Percentiles rank a stretch among this genome's conserved stretches.
Evolutionary conservation across 2,329 filamentous ascomycete species (phyloP).

Genomic region (Epichloe coenophiala): DNA sequence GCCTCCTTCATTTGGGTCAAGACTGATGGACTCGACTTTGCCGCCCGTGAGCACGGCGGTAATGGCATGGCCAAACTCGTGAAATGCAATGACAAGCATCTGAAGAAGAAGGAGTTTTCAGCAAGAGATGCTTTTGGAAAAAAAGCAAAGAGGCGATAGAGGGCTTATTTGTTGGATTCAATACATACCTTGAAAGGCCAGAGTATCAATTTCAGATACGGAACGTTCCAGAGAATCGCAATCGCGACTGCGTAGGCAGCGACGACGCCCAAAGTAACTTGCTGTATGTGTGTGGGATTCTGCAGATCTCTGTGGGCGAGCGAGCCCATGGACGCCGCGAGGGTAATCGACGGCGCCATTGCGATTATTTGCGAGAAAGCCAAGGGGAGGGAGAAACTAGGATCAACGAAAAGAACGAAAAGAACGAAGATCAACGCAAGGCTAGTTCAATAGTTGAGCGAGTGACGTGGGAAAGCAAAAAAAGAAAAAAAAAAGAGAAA

Average conservation of each 20-base stretch:
- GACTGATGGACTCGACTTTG: constrained; percentile 57
- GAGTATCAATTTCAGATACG: constrained; percentile 58
- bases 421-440: no score
- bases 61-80: constrained; percentile 67
- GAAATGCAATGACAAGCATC: constrained; percentile 77
- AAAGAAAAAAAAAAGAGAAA: no score
- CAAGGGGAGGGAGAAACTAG: neutral
- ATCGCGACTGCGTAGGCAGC: constrained; percentile 60
- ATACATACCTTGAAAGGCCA: constrained; percentile 63
- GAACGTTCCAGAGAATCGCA: constrained; percentile 66
- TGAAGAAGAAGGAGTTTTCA: constrained; percentile 14
- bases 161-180: neutral
- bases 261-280: constrained; percentile 58
- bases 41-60: constrained; percentile 61
- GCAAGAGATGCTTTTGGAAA: neutral
- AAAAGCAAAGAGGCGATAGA: neutral
- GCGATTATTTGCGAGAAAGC: neutral
- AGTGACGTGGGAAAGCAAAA: no score
- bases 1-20: constrained; percentile 67
- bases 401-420: no score
- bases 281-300: constrained; percentile 52
- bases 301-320: constrained; percentile 29
- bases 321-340: neutral
- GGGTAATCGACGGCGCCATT: constrained; percentile 3
- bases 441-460: no score